Evolutionary conservation across 2,329 filamentous ascomycete species (phyloP), one percentile per base, ranked within the genome.

Genomic region (Fusarium sp.): DNA sequence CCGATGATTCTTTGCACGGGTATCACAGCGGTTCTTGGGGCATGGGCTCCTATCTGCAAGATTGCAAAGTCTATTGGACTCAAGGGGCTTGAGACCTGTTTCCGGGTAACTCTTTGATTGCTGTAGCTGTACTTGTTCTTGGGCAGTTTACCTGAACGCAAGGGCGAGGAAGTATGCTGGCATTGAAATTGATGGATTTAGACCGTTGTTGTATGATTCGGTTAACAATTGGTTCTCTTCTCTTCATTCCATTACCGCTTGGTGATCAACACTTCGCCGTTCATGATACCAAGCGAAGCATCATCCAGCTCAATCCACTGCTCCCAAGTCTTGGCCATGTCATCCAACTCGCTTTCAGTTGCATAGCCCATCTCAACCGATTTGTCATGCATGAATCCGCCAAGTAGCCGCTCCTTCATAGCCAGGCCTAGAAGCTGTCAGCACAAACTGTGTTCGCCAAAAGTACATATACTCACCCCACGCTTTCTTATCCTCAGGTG

Each of bases 91-190:
- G 38, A 39, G 0, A 53, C 13, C 1, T 70, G 58, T 9, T n/a
- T 41, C 8, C 56, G 61, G 8, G 28, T 57, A 7, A 22, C 13
- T 9, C 10, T 61, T 77, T 94, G 59, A 83, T 84, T 52, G 90
- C 11, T 8, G 4, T 38, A 2, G 90, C 11, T 8, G 4, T 38
- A 2, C 5, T 9, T 32, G 29, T 31, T 4, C 12, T 31, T 19
- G 19, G 19, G 19, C 19, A 19, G 3, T 19, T 19, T 19, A 19
- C 19, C 19, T 19, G 19, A 19, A 19, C 19, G 19, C 2, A 19
- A 19, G 2, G 19, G 19, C 3, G 19, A 19, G 19, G 19, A 3
- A 19, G 2, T 19, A 19, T 19, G 19, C 19, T 19, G 19, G 19
- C 19, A 19, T 19, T 19, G 19, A 19, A 19, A 19, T 19, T 19